These are phyloP conservation scores for Solanum hybrid DNA, from an alignment of 305 asterid genomes.

Conservation along the genomic window DNA sequence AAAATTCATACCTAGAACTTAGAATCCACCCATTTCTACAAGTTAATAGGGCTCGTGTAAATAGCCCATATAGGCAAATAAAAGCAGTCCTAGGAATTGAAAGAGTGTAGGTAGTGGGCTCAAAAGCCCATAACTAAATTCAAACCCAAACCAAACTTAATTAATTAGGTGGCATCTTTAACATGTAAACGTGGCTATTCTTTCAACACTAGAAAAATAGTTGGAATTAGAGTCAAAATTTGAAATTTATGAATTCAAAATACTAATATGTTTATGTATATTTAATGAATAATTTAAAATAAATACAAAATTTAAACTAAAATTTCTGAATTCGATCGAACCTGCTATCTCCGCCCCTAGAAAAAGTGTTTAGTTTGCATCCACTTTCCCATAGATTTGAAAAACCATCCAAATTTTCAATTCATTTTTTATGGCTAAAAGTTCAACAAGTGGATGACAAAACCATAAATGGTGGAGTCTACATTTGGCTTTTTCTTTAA, in stretches of 20 bases:
- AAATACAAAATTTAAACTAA: neutral
- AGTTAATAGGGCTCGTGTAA: neutral
- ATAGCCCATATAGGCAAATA: neutral
- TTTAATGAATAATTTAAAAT: neutral
- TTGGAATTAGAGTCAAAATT: neutral
- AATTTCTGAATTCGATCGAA: neutral
- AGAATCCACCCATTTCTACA: neutral
- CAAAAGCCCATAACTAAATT: neutral
- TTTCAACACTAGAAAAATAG: neutral
- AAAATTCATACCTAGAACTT: neutral
- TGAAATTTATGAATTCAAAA: neutral
- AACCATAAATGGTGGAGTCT: slow-evolving; percentile 12
- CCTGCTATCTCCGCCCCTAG: neutral
- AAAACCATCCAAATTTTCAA: neutral
- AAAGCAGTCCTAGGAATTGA: neutral
- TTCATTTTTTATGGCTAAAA: neutral
- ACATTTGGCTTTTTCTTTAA: slow-evolving; percentile 20
- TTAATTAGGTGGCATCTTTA: neutral
- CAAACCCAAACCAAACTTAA: neutral
- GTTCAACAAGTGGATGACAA: neutral
- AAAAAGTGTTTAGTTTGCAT: neutral
- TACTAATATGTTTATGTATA: neutral
- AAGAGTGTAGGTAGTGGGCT: neutral
- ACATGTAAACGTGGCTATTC: neutral
- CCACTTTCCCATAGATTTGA: neutral